A percentile compares a stretch with the other conserved stretches of the same genome.
phyloP scores from a whole-genome alignment of 2,329 filamentous ascomycete species.

The Drechmeria coniospora region DNA sequence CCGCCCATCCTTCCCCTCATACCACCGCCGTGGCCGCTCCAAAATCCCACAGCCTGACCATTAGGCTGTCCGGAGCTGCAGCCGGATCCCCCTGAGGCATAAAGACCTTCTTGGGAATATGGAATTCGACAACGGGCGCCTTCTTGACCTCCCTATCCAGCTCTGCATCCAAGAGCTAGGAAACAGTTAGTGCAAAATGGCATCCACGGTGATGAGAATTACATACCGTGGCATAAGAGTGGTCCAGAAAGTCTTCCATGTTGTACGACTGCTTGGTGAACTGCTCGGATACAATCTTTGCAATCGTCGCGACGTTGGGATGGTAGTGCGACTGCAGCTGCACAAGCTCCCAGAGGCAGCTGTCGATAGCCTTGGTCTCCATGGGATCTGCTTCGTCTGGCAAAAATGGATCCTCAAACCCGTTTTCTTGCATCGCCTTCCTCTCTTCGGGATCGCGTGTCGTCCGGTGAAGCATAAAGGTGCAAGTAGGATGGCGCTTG shows the following conservation, averaged over 20 bases:
- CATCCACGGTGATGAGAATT: too few relatives aligned
- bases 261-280: slow-evolving; percentile 94
- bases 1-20: neutral
- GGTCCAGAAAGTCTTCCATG: slow-evolving; percentile 92
- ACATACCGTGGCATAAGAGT: slow-evolving; percentile 71
- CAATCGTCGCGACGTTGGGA: slow-evolving; percentile 86
- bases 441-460: slow-evolving; percentile 41
- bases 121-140: slow-evolving; percentile 76
- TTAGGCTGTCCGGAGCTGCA: slow-evolving; percentile 34
- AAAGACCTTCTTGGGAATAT: slow-evolving; percentile 80
- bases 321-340: slow-evolving; percentile 89
- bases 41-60: slow-evolving; percentile 50
- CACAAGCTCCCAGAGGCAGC: slow-evolving; percentile 87
- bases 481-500: slow-evolving; percentile 76
- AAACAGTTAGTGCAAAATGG: neutral
- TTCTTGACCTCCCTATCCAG: slow-evolving; percentile 73
- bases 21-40: slow-evolving; percentile 5
- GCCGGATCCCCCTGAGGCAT: slow-evolving; percentile 32
- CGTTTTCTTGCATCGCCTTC: slow-evolving; percentile 43
- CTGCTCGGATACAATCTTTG: slow-evolving; percentile 87
- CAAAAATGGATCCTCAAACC: slow-evolving; percentile 59
- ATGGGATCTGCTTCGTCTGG: slow-evolving; percentile 66
- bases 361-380: slow-evolving; percentile 76
- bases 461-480: slow-evolving; percentile 88
- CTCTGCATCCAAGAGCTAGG: slow-evolving; percentile 68